Evolutionary conservation across 2,329 filamentous ascomycete species (phyloP), one percentile per base, ranked within the genome.

Genomic region (Fusarium goolgardi): DNA sequence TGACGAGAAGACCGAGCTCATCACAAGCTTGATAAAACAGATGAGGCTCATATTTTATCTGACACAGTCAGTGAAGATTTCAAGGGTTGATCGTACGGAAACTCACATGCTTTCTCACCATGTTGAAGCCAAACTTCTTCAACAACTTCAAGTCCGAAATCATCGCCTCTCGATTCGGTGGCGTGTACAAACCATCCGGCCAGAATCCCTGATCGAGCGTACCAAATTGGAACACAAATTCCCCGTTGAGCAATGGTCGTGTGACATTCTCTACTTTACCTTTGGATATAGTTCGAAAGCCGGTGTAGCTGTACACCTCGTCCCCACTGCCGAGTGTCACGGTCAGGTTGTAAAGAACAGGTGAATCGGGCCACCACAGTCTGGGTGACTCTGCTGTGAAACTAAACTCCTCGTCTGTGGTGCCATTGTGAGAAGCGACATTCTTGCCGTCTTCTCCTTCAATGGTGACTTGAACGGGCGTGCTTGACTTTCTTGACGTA

Each of bases 171-270:
- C 82, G 79, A 11, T 82, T 91, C 0, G 90, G 90, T 0, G 90
- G 84, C 0, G 84, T 84, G 72, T 92, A 86, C 5, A 92, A 79
- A 0, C 90, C 90, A 71, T 92, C 90, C 0, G 89, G 90, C 90
- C 89, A 92, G 75, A 82, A 91, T 0, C 90, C 90, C 70, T 92
- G 90, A 59, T 92, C 90, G 0, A 92, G 81, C 0, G 89, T 90
- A 5, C 89, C 89, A 52, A 91, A 90, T 41, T 86, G 81, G 75
- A 92, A 92, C 15, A 87, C 79, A 39, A 90, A 90, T 55, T 91
- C 81, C n/a, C 88, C 89, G 64, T 92, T 93, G 39, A 92, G 77
- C 1, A 91, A 76, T 0, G 89, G 88, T 1, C 90, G 84, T 57
- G 85, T 80, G 3, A 90, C 75, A 0, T 88, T 89, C 20, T 89